These are phyloP conservation scores for Clonostachys rosea DNA, from an alignment of 2,329 filamentous ascomycete genomes.

Conservation along the genomic window DNA sequence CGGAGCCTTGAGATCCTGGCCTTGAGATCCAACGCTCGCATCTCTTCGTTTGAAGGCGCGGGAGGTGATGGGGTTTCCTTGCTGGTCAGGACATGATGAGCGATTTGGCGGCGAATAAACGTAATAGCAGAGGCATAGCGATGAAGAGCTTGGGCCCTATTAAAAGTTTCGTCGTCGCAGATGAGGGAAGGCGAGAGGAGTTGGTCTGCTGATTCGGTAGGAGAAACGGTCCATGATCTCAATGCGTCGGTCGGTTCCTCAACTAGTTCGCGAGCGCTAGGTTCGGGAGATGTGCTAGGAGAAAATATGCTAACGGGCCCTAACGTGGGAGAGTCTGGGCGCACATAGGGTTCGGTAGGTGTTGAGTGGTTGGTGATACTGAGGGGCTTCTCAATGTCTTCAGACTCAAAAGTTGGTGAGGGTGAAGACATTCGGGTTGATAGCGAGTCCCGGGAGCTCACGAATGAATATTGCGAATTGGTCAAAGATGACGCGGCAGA, in stretches of 20 bases:
- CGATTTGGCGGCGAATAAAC: constrained; percentile 41
- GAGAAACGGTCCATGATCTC: no score
- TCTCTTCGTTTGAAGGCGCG: constrained; percentile 21
- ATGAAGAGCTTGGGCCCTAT: constrained; percentile 29
- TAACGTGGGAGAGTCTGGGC: constrained; percentile 56
- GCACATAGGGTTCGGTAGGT: constrained; percentile 36
- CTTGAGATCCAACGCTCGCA: constrained; percentile 33
- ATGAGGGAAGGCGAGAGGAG: no score
- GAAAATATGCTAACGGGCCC: constrained; percentile 41
- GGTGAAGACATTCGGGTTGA: neutral
- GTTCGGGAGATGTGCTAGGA: constrained; percentile 3
- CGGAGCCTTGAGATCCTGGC: constrained; percentile 50
- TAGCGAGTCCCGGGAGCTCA: neutral
- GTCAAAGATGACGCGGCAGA: neutral
- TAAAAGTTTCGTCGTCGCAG: no score
- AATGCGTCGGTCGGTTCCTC: neutral
- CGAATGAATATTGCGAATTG: neutral
- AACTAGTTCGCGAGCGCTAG: neutral
- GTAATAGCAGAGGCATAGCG: constrained; percentile 44
- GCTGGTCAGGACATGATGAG: constrained; percentile 39
- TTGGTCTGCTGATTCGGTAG: constrained; percentile 21
- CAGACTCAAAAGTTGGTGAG: neutral
- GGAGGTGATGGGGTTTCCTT: constrained; percentile 18
- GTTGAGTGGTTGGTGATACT: neutral
- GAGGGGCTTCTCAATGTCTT: neutral